Evolutionary conservation across 805 yeast genomes (phyloP), one percentile per base, ranked within the genome.

Genomic region (Saccharomycopsis sp.): DNA sequence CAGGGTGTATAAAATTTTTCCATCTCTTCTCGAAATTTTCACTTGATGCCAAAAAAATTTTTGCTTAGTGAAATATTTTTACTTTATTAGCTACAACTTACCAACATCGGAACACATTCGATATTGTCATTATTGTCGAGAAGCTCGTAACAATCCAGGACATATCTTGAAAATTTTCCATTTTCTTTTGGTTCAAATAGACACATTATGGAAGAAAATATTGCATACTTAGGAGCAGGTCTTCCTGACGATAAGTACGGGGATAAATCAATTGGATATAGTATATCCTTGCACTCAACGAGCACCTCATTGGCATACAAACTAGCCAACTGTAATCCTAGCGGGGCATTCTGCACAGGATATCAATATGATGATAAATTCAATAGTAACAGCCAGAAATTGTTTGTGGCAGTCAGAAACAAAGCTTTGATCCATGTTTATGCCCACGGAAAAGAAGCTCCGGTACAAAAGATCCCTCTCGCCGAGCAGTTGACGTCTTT

Each of bases 391-490:
- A 82, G 82, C 15, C 79, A 79, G 49, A 77, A 82, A 57, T 67
- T 86, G 14, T 79, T 89, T 61, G 83, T 82, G 8, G 87, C 89
- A 0, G 83, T 86, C 61, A 74, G 76, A n/a, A 81, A 78, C 49
- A 88, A 86, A 67, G 94, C 97, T 0, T 70, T 90, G 60, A 73
- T 92, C 29, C 85, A 87, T 62, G 86, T 86, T 1, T 92, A 89
- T 19, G 49, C 64, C 2, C 68, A 68, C 34, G 70, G 69, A 60
- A 67, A 73, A 64, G 77, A 78, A 65, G 75, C 89, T 35, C 80
- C 84, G 3, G 89, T 88, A 64, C 94, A 91, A 73, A 77, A 86
- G 65, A 77, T 92, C 47, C 94, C 97, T 0, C 75, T 92, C 14
- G 97, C 97, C 0, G 97, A 89, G 70, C 83, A 82, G 56, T 71